These are phyloP conservation scores for Jaapia argillacea DNA, from an alignment of 768 basidiomycete species.

Conservation along the genomic window DNA sequence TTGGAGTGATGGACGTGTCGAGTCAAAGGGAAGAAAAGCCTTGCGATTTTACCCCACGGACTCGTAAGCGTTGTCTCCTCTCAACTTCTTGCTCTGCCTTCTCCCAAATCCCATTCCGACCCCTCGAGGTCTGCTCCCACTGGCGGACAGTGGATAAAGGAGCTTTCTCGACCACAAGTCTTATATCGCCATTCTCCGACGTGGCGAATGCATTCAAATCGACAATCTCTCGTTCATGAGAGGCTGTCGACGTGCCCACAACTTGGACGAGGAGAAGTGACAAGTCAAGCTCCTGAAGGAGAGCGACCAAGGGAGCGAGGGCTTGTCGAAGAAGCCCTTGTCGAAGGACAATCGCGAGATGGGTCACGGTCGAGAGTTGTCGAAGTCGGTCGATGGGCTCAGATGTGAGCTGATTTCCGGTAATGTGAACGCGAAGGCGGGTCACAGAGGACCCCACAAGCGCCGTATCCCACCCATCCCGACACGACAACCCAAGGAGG, in stretches of 20 bases:
- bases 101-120: conserved; percentile 16
- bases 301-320: conserved; percentile 8
- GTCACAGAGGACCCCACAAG: conserved; percentile 21
- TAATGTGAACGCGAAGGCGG: conserved; percentile 23
- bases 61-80: neutral
- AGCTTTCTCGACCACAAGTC: conserved; percentile 17
- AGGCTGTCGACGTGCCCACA: conserved; percentile 8
- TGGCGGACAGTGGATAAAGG: conserved; percentile 16
- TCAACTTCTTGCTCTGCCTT: conserved; percentile 11
- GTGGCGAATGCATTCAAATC: conserved; percentile 12
- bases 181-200: conserved; percentile 9
- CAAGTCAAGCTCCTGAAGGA: conserved; percentile 9
- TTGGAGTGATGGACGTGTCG: too few relatives aligned
- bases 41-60: too few relatives aligned
- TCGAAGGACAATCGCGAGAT: conserved; percentile 20
- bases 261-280: conserved; percentile 17
- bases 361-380: conserved; percentile 18
- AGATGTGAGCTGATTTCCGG: conserved; percentile 10
- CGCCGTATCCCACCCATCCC: conserved; percentile 24
- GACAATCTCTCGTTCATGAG: conserved; percentile 9
- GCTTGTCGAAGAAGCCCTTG: conserved; percentile 8
- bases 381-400: conserved; percentile 10
- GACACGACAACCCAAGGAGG: conserved; percentile 22
- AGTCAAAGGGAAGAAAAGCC: too few relatives aligned
- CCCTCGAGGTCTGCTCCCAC: conserved; percentile 17